Base-by-base conservation (phyloP, 495 filamentous ascomycete genomes). In the Penicillium egyptiacum region DNA sequence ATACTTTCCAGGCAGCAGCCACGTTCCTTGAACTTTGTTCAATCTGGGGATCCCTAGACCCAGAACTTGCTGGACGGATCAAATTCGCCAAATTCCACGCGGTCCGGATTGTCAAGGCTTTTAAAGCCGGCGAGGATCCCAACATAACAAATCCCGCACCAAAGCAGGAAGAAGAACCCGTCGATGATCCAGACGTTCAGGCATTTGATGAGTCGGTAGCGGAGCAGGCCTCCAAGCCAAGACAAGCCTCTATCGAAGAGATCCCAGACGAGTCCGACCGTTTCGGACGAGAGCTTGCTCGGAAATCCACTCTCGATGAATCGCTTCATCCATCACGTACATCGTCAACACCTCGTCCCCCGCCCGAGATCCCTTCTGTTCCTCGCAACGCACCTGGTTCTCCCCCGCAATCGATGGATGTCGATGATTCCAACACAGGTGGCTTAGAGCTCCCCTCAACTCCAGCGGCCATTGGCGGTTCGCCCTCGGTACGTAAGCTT, bases 31-130 rank as follows among this genome's bases (percentile, higher is more conserved):
- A 98, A 62, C 75, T 98, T 19, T 82, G 87, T 43, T 86, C 88
- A 52, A 88, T 95, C 47, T 99, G 93, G 89, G 87, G 85, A 0
- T 67, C 83, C 4, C 75, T 83, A 26, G 90, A 96, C 48, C 67
- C 79, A 14, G 94, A 98, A 65, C 84, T 88, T 47, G 82, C 85
- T 41, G 84, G 89, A 23, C 96, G 96, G 75, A 89, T 92, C 70
- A 96, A 92, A 69, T 99, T 88, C 70, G 90, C 93, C 39, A 98
- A 98, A 71, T 98, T 89, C 80, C 96, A 99, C 70, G 91, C 94
- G 14, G 70, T 93, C 12, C 84, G 95, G 42, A 98, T 99, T 67
- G 79, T 84, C 3, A 96, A 92, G 74, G 95, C 93, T 2, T 81
- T 96, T 60, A 93, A 89, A 70, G 89, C 91, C 17, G 92, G 92